Percentiles rank a stretch among this genome's conserved stretches.
Conservation (phyloP, 768 basidiomycete genomes). For the Galerina marginata region DNA sequence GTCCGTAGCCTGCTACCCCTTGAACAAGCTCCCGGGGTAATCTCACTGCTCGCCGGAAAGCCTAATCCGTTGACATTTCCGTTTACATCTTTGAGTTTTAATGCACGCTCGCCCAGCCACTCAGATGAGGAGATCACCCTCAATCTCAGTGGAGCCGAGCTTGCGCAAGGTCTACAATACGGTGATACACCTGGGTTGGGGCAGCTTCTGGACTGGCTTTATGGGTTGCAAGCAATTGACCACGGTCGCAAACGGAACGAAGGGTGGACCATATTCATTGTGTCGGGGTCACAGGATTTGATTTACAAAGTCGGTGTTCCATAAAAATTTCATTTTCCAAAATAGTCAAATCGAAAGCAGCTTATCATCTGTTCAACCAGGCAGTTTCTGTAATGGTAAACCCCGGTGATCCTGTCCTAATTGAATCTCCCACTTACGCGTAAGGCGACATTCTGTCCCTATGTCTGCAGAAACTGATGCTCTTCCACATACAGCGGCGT, state of each 20-base stretch:
- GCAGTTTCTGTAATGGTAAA: constrained; percentile 74
- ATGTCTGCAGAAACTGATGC: not conserved
- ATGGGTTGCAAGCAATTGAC: constrained; percentile 68
- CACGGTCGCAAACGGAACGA: constrained; percentile 68
- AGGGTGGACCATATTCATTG: constrained; percentile 80
- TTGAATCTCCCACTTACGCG: constrained; percentile 86
- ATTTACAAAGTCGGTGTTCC: constrained; percentile 73
- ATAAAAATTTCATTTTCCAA: not conserved
- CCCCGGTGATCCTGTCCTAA: constrained; percentile 78
- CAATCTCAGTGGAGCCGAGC: constrained; percentile 59
- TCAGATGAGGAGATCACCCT: constrained; percentile 53
- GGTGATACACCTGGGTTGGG: constrained; percentile 72
- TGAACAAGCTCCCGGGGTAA: constrained; percentile 77
- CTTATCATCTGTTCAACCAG: constrained; percentile 41
- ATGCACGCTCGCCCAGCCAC: constrained; percentile 56
- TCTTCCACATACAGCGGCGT: constrained; percentile 55
- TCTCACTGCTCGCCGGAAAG: constrained; percentile 89
- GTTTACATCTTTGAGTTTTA: constrained; percentile 79
- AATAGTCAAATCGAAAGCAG: not conserved
- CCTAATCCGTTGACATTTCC: constrained; percentile 91
- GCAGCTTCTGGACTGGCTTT: constrained; percentile 70
- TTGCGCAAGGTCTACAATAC: constrained; percentile 77
- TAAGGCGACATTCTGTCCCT: constrained; percentile 34
- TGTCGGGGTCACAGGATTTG: constrained; percentile 87
- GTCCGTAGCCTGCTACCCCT: constrained; percentile 75